These are phyloP conservation scores for Rhodocollybia butyracea DNA, from an alignment of 768 basidiomycete species.

Conservation along the genomic window DNA sequence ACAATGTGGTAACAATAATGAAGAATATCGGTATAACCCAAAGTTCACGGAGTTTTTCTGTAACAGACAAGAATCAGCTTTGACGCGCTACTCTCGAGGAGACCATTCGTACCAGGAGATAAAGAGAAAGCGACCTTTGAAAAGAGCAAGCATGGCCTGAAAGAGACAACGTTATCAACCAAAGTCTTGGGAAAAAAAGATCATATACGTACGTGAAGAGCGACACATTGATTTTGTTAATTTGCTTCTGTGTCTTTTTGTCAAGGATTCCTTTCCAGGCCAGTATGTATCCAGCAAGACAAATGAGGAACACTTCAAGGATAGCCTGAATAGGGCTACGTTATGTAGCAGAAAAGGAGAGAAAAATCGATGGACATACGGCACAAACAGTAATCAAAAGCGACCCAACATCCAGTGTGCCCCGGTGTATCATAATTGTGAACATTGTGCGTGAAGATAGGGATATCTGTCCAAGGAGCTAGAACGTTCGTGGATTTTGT, in stretches of 20 bases:
- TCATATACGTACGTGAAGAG: too few species aligned
- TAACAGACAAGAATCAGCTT: neutral
- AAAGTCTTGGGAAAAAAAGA: too few species aligned
- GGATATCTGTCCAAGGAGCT: too few species aligned
- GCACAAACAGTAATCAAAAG: slow-evolving; percentile 3
- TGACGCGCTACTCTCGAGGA: neutral
- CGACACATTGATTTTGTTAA: slow-evolving; percentile 81
- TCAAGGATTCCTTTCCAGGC: slow-evolving; percentile 81
- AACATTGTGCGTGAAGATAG: neutral
- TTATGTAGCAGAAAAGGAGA: slow-evolving; percentile 4
- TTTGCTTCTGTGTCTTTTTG: slow-evolving; percentile 84
- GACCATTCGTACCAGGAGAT: slow-evolving; percentile 56
- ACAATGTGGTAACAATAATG: slow-evolving; percentile 66
- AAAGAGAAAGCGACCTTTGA: slow-evolving; percentile 95
- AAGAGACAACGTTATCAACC: too few species aligned
- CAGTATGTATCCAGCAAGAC: slow-evolving; percentile 79
- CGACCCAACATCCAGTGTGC: neutral
- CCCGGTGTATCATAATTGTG: neutral
- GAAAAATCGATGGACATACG: neutral
- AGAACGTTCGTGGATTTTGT: too few species aligned
- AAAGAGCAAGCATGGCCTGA: slow-evolving; percentile 80
- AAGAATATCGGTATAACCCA: slow-evolving; percentile 90
- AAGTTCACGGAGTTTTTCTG: slow-evolving; percentile 75
- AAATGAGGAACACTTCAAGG: slow-evolving; percentile 83
- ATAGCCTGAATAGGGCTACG: slow-evolving; percentile 60